Evolutionary conservation across 192 early-diverging fungal genomes (phyloP).

Genomic region (Backusella luteola): DNA sequence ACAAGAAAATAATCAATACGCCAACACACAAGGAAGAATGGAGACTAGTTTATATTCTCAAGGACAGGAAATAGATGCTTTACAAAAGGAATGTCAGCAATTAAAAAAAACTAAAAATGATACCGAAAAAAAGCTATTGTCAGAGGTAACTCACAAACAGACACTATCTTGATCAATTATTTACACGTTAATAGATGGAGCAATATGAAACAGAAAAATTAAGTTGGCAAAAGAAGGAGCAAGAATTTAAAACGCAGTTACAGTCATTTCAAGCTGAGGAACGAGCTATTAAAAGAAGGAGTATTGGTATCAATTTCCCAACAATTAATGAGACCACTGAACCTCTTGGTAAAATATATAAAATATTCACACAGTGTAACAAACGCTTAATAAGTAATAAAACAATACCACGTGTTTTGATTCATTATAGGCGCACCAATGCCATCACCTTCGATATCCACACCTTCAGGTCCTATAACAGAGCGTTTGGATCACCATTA

Average conservation of each 20-base stretch:
- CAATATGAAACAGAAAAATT: constrained; percentile 41
- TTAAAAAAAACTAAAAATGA: constrained; percentile 39
- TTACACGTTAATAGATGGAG: constrained; percentile 14
- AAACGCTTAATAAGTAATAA: not conserved
- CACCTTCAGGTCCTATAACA: not conserved
- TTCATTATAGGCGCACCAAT: constrained; percentile 7
- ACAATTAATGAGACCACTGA: not conserved
- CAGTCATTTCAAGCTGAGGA: constrained; percentile 20
- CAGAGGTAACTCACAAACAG: constrained; percentile 17
- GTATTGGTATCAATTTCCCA: constrained; percentile 20
- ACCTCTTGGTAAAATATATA: not conserved
- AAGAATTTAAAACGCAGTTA: constrained; percentile 28
- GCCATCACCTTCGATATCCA: constrained; percentile 7
- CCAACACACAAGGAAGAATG: constrained; percentile 26
- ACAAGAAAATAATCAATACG: constrained; percentile 18
- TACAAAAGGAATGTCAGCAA: constrained; percentile 36
- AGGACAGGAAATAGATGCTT: constrained; percentile 30
- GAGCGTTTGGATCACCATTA: not conserved
- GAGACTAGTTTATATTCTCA: constrained; percentile 47
- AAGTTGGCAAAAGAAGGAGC: constrained; percentile 44
- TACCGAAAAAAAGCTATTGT: constrained; percentile 36
- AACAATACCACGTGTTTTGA: constrained; percentile 2
- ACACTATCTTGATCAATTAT: not conserved
- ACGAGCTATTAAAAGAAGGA: constrained; percentile 29
- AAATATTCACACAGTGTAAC: not conserved